Evolutionary conservation across 108 stramenopile genomes (phyloP), one percentile per base, ranked within the genome.

Genomic region (Tribonema minus): DNA sequence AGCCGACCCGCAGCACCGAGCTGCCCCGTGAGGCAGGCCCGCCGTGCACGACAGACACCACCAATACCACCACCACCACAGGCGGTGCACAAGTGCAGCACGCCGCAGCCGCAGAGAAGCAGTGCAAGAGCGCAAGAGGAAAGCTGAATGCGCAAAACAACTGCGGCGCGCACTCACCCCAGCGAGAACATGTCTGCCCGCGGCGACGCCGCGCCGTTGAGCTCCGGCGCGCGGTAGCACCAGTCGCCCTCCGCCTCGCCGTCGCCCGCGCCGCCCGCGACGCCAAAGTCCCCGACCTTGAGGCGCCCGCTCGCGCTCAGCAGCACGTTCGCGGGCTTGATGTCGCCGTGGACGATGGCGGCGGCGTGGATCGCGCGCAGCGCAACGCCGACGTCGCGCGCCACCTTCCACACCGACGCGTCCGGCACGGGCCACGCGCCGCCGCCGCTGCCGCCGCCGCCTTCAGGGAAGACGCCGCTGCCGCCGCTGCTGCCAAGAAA

Each of bases 271-370:
- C 58, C 58, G 9, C 54, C 67, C 28, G 76, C 67, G 65, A 78
- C 54, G 27, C 76, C 76, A 33, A 78, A 78, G 67, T 78, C 76
- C 29, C 64, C 76, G 15, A 78, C 37, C 76, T 78, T 78, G 41
- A 78, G 65, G 36, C 66, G 60, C 28, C 76, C 76, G 3, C 65
- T 30, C 5, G 67, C 60, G 27, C 77, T 70, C 46, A 72, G 63
- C 23, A 79, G 70, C 30, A 79, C 33, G 70, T 72, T 79, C 31
- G 75, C 64, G 20, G 88, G 88, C 85, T 88, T 88, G 61, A 88
- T 37, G 80, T 88, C 88, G 20, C 85, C 76, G 82, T 87, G 88
- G 12, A 87, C 82, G 34, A 88, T 65, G 32, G 64, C 36, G 31
- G 31, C 35, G 37, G 76, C 58, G 82, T 88, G 87, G 12, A 83